Percentiles rank a stretch among this genome's conserved stretches.
These are phyloP conservation scores for Eurotiales sp. DNA, from an alignment of 2,329 filamentous ascomycete species.

Conservation along the genomic window DNA sequence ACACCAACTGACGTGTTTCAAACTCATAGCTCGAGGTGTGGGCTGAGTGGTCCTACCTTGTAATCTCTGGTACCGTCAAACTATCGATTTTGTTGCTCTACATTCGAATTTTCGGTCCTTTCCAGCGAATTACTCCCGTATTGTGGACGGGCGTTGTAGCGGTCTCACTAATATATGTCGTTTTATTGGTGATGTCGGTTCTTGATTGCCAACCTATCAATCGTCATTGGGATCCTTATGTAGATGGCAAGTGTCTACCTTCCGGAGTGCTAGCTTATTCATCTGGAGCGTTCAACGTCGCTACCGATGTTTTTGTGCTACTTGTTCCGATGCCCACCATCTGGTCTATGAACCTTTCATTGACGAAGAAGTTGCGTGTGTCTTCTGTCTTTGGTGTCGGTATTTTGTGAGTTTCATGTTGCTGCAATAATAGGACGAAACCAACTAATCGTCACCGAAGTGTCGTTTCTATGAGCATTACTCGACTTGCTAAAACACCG, in stretches of 20 bases:
- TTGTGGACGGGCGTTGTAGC: slow-evolving; percentile 2
- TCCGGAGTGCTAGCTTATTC: slow-evolving; percentile 2
- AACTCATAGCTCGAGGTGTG: slow-evolving; percentile 3
- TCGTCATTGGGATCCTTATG: background rate
- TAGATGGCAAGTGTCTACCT: slow-evolving; percentile 1
- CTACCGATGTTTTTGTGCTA: slow-evolving; percentile 6
- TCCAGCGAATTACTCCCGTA: slow-evolving; percentile 4
- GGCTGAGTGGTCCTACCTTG: slow-evolving; percentile 6
- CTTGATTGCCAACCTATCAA: slow-evolving; percentile 9
- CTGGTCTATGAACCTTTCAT: slow-evolving; percentile 3
- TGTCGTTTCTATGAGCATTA: slow-evolving; percentile 5
- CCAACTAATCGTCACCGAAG: background rate
- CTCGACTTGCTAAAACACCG: slow-evolving; percentile 5
- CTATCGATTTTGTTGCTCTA: slow-evolving; percentile 5
- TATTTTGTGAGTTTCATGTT: slow-evolving; percentile 2
- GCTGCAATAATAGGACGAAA: too few species aligned
- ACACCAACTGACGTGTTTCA: too few species aligned
- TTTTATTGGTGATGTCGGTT: slow-evolving; percentile 7
- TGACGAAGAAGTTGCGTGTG: background rate
- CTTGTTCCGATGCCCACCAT: slow-evolving; percentile 4
- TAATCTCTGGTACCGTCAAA: slow-evolving; percentile 4
- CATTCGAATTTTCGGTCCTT: slow-evolving; percentile 6
- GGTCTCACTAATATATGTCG: slow-evolving; percentile 3
- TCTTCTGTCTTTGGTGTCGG: slow-evolving; percentile 4
- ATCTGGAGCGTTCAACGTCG: slow-evolving; percentile 7